phyloP scores from a whole-genome alignment of 148 eudicot species.

The Pharnaceum exiguum region DNA sequence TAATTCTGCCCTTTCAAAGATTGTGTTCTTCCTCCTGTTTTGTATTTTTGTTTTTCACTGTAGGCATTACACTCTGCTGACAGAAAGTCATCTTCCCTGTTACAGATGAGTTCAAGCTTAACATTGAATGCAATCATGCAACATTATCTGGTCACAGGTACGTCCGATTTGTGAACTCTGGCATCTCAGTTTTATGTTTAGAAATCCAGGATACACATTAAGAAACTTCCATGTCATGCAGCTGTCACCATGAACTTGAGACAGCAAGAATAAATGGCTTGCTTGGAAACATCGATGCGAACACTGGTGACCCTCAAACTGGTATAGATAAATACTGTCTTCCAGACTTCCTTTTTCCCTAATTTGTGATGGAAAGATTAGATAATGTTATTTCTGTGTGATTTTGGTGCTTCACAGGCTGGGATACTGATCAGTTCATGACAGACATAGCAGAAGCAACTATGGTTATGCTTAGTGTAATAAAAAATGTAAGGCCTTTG shows the following conservation, averaged over 20 bases:
- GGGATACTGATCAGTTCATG: constrained; percentile 99
- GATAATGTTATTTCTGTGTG: not conserved
- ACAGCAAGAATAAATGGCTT: constrained; percentile 95
- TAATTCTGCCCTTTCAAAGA: not conserved
- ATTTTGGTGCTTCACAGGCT: constrained; percentile 49
- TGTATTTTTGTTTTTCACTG: not conserved
- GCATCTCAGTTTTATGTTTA: not conserved
- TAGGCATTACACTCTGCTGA: constrained; percentile 3
- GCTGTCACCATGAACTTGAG: constrained; percentile 98
- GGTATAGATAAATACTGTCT: constrained; percentile 30
- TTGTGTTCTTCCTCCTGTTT: not conserved
- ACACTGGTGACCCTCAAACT: constrained; percentile 91
- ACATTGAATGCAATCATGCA: constrained; percentile 98
- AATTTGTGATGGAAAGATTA: constrained; percentile 1
- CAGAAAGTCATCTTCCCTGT: constrained; percentile 4
- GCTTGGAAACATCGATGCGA: constrained; percentile 95
- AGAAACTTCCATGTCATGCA: constrained; percentile 23
- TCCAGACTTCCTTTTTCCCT: constrained; percentile 1
- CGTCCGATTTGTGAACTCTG: constrained; percentile 2
- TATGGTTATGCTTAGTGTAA: constrained; percentile 76
- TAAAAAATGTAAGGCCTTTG: constrained; percentile 70
- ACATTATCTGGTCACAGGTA: constrained; percentile 96
- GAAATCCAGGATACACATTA: not conserved
- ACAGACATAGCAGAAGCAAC: constrained; percentile 89
- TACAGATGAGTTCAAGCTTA: constrained; percentile 83